These are phyloP conservation scores for Pelargonium fulgidum DNA, from an alignment of 441 rosid species.

Conservation along the genomic window DNA sequence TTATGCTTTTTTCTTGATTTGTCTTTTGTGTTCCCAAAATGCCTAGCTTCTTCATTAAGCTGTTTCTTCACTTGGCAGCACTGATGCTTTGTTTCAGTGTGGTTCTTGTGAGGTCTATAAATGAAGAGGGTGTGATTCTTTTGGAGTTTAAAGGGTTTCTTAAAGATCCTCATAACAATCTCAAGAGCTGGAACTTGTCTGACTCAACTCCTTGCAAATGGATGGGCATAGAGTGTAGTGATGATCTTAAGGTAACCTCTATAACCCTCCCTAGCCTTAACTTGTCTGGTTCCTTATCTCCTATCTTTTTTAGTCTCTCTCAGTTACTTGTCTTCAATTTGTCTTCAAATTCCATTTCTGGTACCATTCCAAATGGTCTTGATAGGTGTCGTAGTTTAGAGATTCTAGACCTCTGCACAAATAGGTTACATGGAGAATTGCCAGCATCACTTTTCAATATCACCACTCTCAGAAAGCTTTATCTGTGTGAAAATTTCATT, in stretches of 20 bases:
- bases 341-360: conserved; percentile 43
- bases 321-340: conserved; percentile 32
- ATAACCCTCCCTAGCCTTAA: conserved; percentile 36
- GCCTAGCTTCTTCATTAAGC: conserved; percentile 2
- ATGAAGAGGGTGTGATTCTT: conserved; percentile 28
- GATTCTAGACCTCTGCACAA: conserved; percentile 50
- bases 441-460: conserved; percentile 36
- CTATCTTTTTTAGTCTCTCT: conserved; percentile 38
- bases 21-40: conserved; percentile 3
- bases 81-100: conserved; percentile 18
- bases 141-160: conserved; percentile 42
- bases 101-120: conserved; percentile 15
- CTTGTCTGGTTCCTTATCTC: conserved; percentile 44
- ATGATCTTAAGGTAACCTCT: conserved; percentile 32
- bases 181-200: conserved; percentile 37
- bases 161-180: conserved; percentile 33
- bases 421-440: conserved; percentile 44
- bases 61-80: conserved; percentile 8
- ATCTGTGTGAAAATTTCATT: conserved; percentile 48
- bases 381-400: conserved; percentile 35
- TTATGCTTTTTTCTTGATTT: conserved; percentile 4
- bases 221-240: conserved; percentile 39
- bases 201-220: conserved; percentile 45
- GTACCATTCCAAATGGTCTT: conserved; percentile 37
- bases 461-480: conserved; percentile 38